These are phyloP conservation scores for Stentor coeruleus DNA, from an alignment of 73 alveolate species.

Conservation along the genomic window DNA sequence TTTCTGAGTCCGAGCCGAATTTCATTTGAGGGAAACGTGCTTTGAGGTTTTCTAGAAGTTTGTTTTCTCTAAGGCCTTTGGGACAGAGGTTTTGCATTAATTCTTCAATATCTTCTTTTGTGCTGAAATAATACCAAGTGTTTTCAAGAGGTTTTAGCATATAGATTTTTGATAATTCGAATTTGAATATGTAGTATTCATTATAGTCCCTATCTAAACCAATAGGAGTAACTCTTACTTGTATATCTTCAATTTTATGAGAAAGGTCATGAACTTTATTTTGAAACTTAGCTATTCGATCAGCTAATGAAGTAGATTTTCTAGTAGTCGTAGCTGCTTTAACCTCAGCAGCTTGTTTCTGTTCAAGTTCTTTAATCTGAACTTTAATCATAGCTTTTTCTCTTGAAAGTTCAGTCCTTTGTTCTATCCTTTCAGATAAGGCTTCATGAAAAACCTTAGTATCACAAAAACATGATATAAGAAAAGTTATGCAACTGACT, in stretches of 20 bases:
- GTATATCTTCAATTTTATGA: slow-evolving; percentile 38
- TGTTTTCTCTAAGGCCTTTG: slow-evolving; percentile 61
- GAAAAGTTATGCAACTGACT: not conserved
- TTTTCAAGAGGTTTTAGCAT: slow-evolving; percentile 22
- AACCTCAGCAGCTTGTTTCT: slow-evolving; percentile 28
- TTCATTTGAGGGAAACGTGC: not conserved
- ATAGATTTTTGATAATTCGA: slow-evolving; percentile 46
- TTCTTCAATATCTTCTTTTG: not conserved
- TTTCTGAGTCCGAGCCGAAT: not conserved
- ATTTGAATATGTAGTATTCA: slow-evolving; percentile 61
- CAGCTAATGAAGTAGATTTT: slow-evolving; percentile 35
- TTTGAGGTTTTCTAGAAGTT: slow-evolving; percentile 46
- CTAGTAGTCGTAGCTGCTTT: slow-evolving; percentile 38
- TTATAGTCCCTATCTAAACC: slow-evolving; percentile 50
- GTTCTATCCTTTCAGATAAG: slow-evolving; percentile 41
- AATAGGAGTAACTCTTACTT: slow-evolving; percentile 39
- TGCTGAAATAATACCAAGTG: not conserved
- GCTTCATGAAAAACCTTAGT: slow-evolving; percentile 32
- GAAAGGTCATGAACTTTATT: slow-evolving; percentile 41
- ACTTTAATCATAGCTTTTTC: slow-evolving; percentile 47
- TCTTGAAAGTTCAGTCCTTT: slow-evolving; percentile 38
- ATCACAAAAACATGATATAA: slow-evolving; percentile 37
- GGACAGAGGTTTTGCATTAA: slow-evolving; percentile 37
- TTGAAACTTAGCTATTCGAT: slow-evolving; percentile 40
- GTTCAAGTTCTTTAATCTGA: slow-evolving; percentile 44